Evolutionary conservation across 2,329 filamentous ascomycete genomes (phyloP), one percentile per base, ranked within the genome.

Genomic region (Biscogniauxia sp.): DNA sequence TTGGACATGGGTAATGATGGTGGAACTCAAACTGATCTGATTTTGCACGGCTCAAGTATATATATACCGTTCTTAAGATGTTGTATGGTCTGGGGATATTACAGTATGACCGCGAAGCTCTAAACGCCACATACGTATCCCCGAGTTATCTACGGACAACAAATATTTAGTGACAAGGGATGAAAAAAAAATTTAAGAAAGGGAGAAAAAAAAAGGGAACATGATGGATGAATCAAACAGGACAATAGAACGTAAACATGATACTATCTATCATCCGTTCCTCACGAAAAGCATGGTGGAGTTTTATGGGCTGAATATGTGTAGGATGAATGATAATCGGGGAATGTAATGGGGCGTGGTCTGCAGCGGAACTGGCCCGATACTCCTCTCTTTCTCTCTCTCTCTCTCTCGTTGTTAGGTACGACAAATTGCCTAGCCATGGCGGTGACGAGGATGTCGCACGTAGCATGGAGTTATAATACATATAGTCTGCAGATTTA

Each of bases 41-140:
- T 45, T 45, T 45, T 45, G 13, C 37, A 45, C 15, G 53, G 58
- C 55, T 64, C 53, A 59, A 41, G 54, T 66, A 64, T 64, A 64
- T 66, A 64, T 64, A 64, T 66, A 64, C 54, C 60, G 57, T 20
- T 54, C 20, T 55, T 15, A 54, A 37, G 56, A 57, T 45, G 49
- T 51, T 64, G 62, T 60, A 59, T 60, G 59, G 28, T 61, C 23
- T 45, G 37, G 17, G 13, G 2, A 13, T 53, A 56, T 41, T 20
- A 54, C 28, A 11, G 54, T 26, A 55, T 37, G 45, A 49, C 17
- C n/a, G 20, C 8, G 51, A 57, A 54, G 54, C 19, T 54, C 54
- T 17, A 20, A 49, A 20, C 32, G 28, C 23, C 54, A 57, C 54
- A 57, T 56, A 58, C 6, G 52, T 53, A 28, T 20, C 50, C 37